A percentile compares a stretch with the other conserved stretches of the same genome.
These are phyloP conservation scores for Angomonas desouzai DNA, from an alignment of 208 protist species.

Conservation along the genomic window DNA sequence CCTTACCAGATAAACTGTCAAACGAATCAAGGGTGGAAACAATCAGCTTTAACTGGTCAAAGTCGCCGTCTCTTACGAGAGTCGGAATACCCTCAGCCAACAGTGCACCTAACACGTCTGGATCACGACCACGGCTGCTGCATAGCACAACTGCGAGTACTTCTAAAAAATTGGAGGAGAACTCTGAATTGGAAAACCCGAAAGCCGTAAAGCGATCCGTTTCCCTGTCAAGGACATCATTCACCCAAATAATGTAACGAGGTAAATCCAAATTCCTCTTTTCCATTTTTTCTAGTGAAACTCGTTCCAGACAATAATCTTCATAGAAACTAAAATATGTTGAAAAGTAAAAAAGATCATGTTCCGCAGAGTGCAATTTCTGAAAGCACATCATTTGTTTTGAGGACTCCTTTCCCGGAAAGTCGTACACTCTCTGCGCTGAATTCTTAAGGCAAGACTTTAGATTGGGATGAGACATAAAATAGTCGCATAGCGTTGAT, in stretches of 20 bases:
- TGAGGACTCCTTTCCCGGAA: not conserved
- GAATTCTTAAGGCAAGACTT: not conserved
- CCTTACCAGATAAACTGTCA: not conserved
- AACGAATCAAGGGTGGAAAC: not conserved
- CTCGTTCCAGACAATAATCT: not conserved
- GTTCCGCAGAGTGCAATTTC: conserved; percentile 22
- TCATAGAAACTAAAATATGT: not conserved
- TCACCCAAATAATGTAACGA: not conserved
- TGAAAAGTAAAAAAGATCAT: conserved; percentile 1
- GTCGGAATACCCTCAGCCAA: not conserved
- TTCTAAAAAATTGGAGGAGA: not conserved
- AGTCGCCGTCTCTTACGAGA: not conserved
- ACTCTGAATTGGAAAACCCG: not conserved
- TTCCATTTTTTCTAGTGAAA: not conserved
- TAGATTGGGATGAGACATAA: conserved; percentile 11
- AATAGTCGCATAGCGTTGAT: conserved; percentile 37
- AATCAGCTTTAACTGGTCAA: not conserved
- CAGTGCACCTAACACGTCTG: not conserved
- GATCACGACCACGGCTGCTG: not conserved
- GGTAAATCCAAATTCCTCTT: not conserved
- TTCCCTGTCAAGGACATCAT: not conserved
- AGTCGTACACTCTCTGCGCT: not conserved
- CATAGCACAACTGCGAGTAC: not conserved
- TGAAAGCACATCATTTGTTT: not conserved
- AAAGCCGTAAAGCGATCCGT: not conserved